Evolutionary conservation across 257 asterid genomes (phyloP).

Genomic region (Voacanga thouarsii): DNA sequence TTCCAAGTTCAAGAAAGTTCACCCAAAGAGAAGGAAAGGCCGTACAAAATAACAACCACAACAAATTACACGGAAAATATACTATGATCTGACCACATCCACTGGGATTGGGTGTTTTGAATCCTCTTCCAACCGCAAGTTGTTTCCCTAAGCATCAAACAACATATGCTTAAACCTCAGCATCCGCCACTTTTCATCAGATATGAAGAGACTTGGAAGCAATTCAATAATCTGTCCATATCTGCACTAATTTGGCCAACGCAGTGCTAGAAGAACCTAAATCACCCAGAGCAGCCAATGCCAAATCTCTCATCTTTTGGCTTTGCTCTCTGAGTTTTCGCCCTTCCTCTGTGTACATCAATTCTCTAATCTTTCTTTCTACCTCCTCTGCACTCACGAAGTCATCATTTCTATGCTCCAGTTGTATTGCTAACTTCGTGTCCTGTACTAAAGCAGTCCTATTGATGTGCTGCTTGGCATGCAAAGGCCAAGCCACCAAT

Average conservation of each 20-base stretch:
- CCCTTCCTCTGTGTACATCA: conserved; percentile 29
- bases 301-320: conserved; percentile 15
- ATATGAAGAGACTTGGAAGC: too few relatives aligned
- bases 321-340: conserved; percentile 17
- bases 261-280: not conserved
- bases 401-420: conserved; percentile 22
- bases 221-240: not conserved
- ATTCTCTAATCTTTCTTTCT: conserved; percentile 31
- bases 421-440: conserved; percentile 26
- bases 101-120: too few relatives aligned
- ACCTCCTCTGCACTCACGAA: conserved; percentile 25
- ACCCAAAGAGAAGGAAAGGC: too few relatives aligned
- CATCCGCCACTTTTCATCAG: too few relatives aligned
- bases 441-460: conserved; percentile 31
- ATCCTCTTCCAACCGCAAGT: too few relatives aligned
- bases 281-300: not conserved
- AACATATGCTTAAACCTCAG: too few relatives aligned
- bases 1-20: too few relatives aligned
- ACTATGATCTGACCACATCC: too few relatives aligned
- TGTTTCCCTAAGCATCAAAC: too few relatives aligned
- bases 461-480: conserved; percentile 39
- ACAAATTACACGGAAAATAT: too few relatives aligned
- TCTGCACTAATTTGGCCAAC: not conserved
- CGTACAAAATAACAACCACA: too few relatives aligned
- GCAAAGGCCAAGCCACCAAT: conserved; percentile 33